phyloP scores from a whole-genome alignment of 225 moss, liverwort and hornwort species.

The Asterella californica region DNA sequence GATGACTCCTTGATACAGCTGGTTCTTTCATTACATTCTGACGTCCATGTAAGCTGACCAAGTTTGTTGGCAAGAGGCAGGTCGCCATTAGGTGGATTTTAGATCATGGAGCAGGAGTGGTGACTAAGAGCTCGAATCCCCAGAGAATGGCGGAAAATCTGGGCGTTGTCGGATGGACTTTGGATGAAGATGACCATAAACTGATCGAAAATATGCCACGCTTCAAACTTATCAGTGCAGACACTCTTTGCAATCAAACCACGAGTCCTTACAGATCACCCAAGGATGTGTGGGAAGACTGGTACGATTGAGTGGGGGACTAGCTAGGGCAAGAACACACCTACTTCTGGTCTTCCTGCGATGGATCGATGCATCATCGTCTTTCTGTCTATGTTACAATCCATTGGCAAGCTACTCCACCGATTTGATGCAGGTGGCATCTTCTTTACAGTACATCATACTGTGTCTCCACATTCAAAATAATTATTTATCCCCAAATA shows the following conservation, averaged over 20 bases:
- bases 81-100: constrained; percentile 30
- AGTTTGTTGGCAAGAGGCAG: not conserved
- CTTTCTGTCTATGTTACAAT: too few relatives aligned
- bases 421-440: too few relatives aligned
- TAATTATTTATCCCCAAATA: too few relatives aligned
- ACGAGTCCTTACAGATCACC: not conserved
- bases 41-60: not conserved
- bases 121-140: constrained; percentile 28
- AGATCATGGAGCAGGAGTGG: constrained; percentile 26
- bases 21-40: not conserved
- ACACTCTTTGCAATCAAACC: not conserved
- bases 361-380: too few relatives aligned
- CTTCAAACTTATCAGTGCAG: not conserved
- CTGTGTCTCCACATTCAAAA: too few relatives aligned
- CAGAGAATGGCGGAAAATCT: constrained; percentile 26
- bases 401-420: too few relatives aligned
- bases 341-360: too few relatives aligned
- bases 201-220: constrained; percentile 20
- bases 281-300: not conserved
- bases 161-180: constrained; percentile 24
- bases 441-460: too few relatives aligned
- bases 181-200: constrained; percentile 23
- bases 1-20: not conserved
- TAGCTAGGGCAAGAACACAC: too few relatives aligned
- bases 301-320: not conserved